A percentile compares a stretch with the other conserved stretches of the same genome.
These are phyloP conservation scores for Miscanthus lutarioriparius DNA, from an alignment of 176 grass and related monocot genomes.

Conservation along the genomic window DNA sequence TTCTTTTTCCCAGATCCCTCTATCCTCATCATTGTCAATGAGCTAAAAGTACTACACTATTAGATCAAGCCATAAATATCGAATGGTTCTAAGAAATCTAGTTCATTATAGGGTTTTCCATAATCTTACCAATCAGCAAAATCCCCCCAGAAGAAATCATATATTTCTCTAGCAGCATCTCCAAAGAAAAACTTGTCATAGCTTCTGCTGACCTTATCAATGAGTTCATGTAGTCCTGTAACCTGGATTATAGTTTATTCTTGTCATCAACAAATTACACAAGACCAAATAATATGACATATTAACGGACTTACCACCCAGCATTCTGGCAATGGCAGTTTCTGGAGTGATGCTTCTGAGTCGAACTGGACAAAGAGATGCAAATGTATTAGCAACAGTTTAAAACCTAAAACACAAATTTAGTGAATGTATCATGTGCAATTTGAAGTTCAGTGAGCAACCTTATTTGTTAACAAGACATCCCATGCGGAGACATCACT, in stretches of 20 bases:
- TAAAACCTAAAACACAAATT: conserved; percentile 31
- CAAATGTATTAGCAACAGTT: conserved; percentile 39
- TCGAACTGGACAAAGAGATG: conserved; percentile 63
- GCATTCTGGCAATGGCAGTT: conserved; percentile 81
- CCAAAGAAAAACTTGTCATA: conserved; percentile 98
- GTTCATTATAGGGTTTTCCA: not conserved
- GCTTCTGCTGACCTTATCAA: conserved; percentile 76
- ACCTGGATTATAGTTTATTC: conserved; percentile 53
- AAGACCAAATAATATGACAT: conserved; percentile 31
- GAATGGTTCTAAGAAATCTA: conserved; percentile 6
- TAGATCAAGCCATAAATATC: not conserved
- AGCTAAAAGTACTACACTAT: not conserved
- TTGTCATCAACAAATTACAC: conserved; percentile 35
- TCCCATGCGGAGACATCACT: conserved; percentile 81
- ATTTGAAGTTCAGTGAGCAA: conserved; percentile 32
- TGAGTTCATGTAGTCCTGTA: conserved; percentile 89
- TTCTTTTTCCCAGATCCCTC: not conserved
- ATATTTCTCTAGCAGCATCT: conserved; percentile 98
- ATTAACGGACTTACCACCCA: conserved; percentile 79
- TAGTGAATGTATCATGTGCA: conserved; percentile 21
- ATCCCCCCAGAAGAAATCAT: conserved; percentile 95
- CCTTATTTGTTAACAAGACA: conserved; percentile 75
- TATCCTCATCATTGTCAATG: not conserved
- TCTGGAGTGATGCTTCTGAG: conserved; percentile 63
- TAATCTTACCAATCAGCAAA: conserved; percentile 96